Evolutionary conservation across 2,329 filamentous ascomycete species (phyloP).

Genomic region (Penicillium olsonii): DNA sequence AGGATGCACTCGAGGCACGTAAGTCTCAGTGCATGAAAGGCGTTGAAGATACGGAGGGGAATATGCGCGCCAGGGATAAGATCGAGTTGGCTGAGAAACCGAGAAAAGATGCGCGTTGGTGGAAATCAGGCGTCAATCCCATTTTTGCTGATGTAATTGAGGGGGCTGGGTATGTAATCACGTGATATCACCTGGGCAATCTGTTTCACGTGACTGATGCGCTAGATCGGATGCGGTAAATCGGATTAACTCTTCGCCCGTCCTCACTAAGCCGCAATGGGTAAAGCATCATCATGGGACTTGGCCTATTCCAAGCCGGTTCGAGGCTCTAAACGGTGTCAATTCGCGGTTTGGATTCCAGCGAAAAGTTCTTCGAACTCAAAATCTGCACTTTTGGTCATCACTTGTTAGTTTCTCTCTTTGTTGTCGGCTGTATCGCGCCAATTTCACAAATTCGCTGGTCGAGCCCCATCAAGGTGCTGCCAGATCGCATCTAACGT

Average conservation of each 20-base stretch:
- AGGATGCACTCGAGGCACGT: conserved; percentile 12
- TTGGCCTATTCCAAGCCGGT: conserved; percentile 17
- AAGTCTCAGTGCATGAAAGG: conserved; percentile 12
- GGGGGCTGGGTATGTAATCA: conserved; percentile 33
- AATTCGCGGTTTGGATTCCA: conserved; percentile 2
- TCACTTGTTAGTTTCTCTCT: neutral
- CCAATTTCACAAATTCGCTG: conserved; percentile 10
- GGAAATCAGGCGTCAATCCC: conserved; percentile 21
- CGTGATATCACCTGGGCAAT: no score
- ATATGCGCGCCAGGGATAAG: conserved; percentile 18
- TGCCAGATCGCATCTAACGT: conserved; percentile 35
- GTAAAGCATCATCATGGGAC: conserved; percentile 33
- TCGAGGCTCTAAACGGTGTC: conserved; percentile 7
- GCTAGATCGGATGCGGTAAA: conserved; percentile 15
- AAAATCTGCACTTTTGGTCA: conserved; percentile 2
- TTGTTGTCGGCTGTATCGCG: conserved; percentile 3
- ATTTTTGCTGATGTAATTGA: conserved; percentile 24
- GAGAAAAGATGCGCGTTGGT: conserved; percentile 25
- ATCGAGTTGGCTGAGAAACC: conserved; percentile 26
- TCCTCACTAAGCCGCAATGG: conserved; percentile 19
- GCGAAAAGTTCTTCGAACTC: neutral
- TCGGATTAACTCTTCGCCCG: conserved; percentile 21
- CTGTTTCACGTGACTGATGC: conserved; percentile 25
- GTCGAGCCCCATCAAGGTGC: conserved; percentile 23
- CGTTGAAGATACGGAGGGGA: conserved; percentile 7